phyloP scores from a whole-genome alignment of 306 rosid genomes.

The Herpetospermum pedunculosum region DNA sequence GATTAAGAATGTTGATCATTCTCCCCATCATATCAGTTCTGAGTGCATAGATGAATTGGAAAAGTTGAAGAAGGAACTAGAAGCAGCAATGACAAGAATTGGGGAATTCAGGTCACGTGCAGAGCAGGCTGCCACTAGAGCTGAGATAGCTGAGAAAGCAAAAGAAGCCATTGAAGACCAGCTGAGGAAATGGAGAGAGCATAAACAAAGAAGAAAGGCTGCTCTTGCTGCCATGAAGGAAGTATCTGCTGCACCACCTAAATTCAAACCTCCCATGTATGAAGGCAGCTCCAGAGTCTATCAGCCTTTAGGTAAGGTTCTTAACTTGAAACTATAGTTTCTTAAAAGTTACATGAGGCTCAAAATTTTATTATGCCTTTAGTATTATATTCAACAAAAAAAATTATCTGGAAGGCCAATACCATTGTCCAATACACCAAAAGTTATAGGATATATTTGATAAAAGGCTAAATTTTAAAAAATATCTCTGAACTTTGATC shows the following conservation, averaged over 20 bases:
- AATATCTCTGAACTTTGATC: too few relatives aligned
- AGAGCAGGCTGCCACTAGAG: constrained; percentile 70
- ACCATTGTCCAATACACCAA: neutral
- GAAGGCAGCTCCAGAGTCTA: neutral
- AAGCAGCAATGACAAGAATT: constrained; percentile 36
- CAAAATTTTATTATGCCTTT: neutral
- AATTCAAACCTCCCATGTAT: constrained; percentile 24
- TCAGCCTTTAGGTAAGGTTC: constrained; percentile 38
- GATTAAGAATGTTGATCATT: neutral
- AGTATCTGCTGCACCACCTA: constrained; percentile 24
- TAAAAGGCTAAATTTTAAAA: too few relatives aligned
- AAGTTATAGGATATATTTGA: neutral
- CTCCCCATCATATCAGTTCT: neutral
- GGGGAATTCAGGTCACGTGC: constrained; percentile 53
- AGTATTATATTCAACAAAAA: neutral
- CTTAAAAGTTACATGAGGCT: neutral
- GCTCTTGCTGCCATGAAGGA: constrained; percentile 42
- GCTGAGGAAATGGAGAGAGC: constrained; percentile 40
- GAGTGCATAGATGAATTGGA: constrained; percentile 28
- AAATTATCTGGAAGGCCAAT: neutral
- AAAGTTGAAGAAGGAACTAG: constrained; percentile 46
- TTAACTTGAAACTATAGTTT: constrained; percentile 46
- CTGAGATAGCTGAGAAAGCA: constrained; percentile 72
- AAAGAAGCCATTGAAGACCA: constrained; percentile 48
- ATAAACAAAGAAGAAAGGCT: constrained; percentile 44